Conservation (phyloP, 345 rosid genomes). For the Salix udensis region DNA sequence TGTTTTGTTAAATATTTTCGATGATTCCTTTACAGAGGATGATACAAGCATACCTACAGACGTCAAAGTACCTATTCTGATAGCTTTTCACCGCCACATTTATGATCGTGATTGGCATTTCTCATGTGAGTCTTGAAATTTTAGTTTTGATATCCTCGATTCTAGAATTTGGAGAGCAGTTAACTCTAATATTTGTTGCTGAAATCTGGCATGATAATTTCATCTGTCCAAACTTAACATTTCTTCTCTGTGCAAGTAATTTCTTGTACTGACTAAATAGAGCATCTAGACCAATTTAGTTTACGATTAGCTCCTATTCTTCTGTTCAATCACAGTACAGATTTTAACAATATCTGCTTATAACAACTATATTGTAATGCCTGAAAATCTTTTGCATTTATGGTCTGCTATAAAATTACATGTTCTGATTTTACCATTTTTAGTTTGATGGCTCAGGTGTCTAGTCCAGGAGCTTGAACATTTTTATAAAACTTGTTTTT, state of each 20-base stretch:
- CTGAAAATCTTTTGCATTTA: not conserved
- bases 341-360: not conserved
- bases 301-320: not conserved
- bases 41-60: slow-evolving; percentile 85
- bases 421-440: not conserved
- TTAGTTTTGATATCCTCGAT: not conserved
- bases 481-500: not conserved
- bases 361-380: not conserved
- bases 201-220: not conserved
- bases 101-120: slow-evolving; percentile 83
- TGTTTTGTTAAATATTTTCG: not conserved
- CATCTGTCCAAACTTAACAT: not conserved
- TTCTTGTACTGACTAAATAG: not conserved
- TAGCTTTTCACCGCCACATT: slow-evolving; percentile 72
- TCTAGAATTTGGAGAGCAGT: not conserved
- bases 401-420: not conserved
- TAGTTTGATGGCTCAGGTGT: not conserved
- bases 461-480: not conserved
- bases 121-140: slow-evolving; percentile 60
- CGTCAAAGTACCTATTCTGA: slow-evolving; percentile 83
- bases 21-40: slow-evolving; percentile 65
- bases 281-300: not conserved
- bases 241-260: not conserved
- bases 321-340: not conserved
- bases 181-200: not conserved